Evolutionary conservation across 208 protist genomes (phyloP).

Genomic region (Acanthamoeba culbertsoni): DNA sequence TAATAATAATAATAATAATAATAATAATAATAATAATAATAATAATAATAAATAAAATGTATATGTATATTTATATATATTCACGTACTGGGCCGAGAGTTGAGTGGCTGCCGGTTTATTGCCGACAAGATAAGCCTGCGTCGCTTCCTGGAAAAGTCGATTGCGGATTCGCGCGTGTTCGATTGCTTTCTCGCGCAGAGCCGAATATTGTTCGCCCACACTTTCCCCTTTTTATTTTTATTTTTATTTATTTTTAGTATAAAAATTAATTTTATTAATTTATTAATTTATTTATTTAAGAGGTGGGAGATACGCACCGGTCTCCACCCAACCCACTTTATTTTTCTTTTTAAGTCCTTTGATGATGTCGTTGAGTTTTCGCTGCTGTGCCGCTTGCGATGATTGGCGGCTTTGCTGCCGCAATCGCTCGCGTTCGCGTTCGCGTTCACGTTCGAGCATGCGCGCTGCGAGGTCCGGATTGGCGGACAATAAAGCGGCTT

Average conservation of each 20-base stretch:
- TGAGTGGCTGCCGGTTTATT: slow-evolving; percentile 4
- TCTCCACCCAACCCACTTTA: slow-evolving; percentile 17
- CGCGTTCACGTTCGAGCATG: not conserved
- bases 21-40: too few relatives aligned
- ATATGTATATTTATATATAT: not conserved
- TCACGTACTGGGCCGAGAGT: not conserved
- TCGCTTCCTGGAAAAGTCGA: slow-evolving; percentile 24
- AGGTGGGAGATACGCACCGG: not conserved
- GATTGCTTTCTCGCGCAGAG: not conserved
- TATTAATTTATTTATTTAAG: not conserved
- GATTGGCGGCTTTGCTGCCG: not conserved
- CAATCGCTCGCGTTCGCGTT: not conserved
- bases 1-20: too few relatives aligned
- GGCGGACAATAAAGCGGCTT: not conserved
- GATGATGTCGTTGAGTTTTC: slow-evolving; percentile 22
- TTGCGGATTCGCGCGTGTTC: not conserved
- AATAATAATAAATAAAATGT: too few relatives aligned
- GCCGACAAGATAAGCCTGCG: slow-evolving; percentile 25
- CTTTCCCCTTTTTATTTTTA: not conserved
- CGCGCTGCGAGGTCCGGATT: not conserved
- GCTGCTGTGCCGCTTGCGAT: not conserved
- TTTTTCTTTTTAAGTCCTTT: slow-evolving; percentile 31
- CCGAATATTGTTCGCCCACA: slow-evolving; percentile 6
- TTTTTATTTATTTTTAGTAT: too few relatives aligned
- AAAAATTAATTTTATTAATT: too few relatives aligned